Base-by-base conservation (phyloP, 768 basidiomycete species). In the Boletus vinaceobasis region DNA sequence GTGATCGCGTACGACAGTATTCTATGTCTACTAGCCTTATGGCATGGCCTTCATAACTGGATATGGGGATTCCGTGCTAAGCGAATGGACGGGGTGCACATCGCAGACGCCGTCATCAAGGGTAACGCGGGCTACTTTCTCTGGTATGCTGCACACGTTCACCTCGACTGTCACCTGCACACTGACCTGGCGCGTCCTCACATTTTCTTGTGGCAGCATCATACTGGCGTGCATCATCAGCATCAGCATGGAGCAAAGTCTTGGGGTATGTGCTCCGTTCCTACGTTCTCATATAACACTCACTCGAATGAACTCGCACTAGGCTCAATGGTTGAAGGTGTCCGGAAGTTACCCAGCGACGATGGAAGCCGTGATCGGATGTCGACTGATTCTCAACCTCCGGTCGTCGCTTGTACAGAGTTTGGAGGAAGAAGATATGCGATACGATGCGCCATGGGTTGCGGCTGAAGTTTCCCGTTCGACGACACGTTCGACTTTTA, bases 121-220 rank as follows among this genome's bases (percentile, higher is more conserved):
- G 64, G 50, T 4, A 66, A 52, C 14, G 39, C n/a, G 14, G 23
- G 46, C 23, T 65, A 65, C 42, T 57, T 57, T 54, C 11, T 60
- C 14, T 60, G 50, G 64, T 65, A 42, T 33, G 60, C 1, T 36
- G 13, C 9, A 7, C 4, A 23, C 13, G 4, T 33, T 15, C 38
- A 17, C 11, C 14, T 40, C 23, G 14, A 2, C 7, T 1, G 3
- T 31, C 5, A n/a, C 1, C 2, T 27, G 15, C 6, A 14, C 7
- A 17, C 14, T 36, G 6, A 36, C 36, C 5, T 36, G 15, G 5
- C 14, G 6, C 7, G 9, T 26, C 2, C n/a, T 37, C 17, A 48
- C 43, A 8, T 33, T 3, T 53, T 51, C 26, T 8, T 15, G 15
- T 17, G 40, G 33, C 19, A 66, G 64, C 40, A 43, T 60, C 32